phyloP scores from a whole-genome alignment of 306 rosid species.

The Adenanthera pavonina region DNA sequence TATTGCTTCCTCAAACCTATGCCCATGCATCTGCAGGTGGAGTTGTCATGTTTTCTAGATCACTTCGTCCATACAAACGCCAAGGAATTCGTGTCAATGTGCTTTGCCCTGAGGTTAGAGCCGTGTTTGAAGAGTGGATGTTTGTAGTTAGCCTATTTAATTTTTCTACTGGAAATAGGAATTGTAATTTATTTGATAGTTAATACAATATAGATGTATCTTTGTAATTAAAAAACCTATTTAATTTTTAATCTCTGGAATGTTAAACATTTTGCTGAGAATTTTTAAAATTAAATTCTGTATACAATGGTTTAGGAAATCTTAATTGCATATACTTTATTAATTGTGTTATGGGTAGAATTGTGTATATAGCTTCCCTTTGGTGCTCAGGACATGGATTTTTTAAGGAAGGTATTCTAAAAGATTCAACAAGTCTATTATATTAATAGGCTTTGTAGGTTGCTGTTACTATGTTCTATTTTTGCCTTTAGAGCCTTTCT shows the following conservation, averaged over 20 bases:
- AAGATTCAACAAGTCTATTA: not conserved
- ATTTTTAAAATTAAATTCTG: slow-evolving; percentile 5
- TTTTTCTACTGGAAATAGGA: not conserved
- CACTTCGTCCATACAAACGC: slow-evolving; percentile 68
- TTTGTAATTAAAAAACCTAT: not conserved
- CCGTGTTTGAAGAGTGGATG: slow-evolving; percentile 24
- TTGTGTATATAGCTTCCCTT: not conserved
- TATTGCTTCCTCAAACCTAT: slow-evolving; percentile 36
- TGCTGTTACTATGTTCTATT: not conserved
- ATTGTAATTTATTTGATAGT: no score
- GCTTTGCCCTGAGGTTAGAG: slow-evolving; percentile 92
- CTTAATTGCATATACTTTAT: not conserved
- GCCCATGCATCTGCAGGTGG: slow-evolving; percentile 64
- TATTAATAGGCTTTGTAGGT: not conserved
- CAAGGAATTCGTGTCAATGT: slow-evolving; percentile 90
- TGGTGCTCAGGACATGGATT: slow-evolving; percentile 4
- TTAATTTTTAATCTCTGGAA: slow-evolving; percentile 31
- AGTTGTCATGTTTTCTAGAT: slow-evolving; percentile 83
- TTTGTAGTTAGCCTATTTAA: slow-evolving; percentile 19
- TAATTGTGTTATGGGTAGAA: not conserved
- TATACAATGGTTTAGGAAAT: slow-evolving; percentile 20
- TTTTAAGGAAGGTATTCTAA: not conserved
- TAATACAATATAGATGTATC: no score
- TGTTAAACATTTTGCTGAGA: slow-evolving; percentile 10
- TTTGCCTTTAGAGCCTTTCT: not conserved